A percentile compares a stretch with the other conserved stretches of the same genome.
phyloP scores from a whole-genome alignment of 495 filamentous ascomycete genomes.

The Neurospora tetrasperma region DNA sequence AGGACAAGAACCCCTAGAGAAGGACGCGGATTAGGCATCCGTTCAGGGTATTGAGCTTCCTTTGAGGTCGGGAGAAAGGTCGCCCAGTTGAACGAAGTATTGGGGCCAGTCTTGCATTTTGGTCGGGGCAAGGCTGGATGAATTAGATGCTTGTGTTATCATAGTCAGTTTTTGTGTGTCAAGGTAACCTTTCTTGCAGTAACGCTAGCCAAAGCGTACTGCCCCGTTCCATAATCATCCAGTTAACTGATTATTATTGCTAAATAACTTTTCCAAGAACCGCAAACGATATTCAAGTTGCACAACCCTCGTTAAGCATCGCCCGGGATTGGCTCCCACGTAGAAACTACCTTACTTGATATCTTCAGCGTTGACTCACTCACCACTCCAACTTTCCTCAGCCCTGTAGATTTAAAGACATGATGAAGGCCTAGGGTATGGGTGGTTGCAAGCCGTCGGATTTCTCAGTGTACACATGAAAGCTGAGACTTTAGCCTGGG shows the following conservation, averaged over 20 bases:
- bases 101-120: not conserved
- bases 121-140: not conserved
- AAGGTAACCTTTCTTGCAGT: not conserved
- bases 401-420: not conserved
- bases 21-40: not conserved
- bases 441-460: not conserved
- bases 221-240: not conserved
- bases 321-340: not conserved
- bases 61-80: not conserved
- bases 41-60: not conserved
- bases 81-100: not conserved
- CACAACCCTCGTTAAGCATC: not conserved
- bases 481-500: not conserved
- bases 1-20: not conserved
- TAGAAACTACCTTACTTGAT: not conserved
- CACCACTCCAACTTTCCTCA: not conserved
- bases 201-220: not conserved
- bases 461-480: not conserved
- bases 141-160: not conserved
- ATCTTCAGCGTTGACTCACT: not conserved
- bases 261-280: not conserved
- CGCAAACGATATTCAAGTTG: not conserved
- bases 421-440: not conserved
- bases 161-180: not conserved
- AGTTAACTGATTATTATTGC: not conserved